Base-by-base conservation (phyloP, 352 stramenopile species). In the Phytophthora tentaculata region DNA sequence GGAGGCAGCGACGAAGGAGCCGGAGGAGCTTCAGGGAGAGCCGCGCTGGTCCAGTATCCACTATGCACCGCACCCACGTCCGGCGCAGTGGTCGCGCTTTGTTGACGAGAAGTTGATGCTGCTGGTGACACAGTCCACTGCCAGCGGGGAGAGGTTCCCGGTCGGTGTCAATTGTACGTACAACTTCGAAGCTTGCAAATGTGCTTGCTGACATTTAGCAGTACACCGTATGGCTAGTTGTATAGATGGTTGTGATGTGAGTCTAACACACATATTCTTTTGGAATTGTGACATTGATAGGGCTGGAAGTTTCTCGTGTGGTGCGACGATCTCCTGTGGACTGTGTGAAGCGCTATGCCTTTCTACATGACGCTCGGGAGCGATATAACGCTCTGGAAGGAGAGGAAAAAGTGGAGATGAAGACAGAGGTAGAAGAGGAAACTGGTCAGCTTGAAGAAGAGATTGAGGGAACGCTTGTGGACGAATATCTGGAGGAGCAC, bases 131-230 rank as follows among this genome's bases (percentile, higher is more conserved):
- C 76, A 83, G 58, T 88, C 82, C 13, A 95, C 83, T 4, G 81
- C 73, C 52, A 94, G 86, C 47, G 84, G 81, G 16, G 84, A 91
- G 67, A 80, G 88, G 22, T 95, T 95, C 68, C 88, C 88, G 0
- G 83, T 94, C 35, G 88, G 86, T 50, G 86, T 95, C 61, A 92
- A 94, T 64, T 95, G 88, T 92, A 64, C 72, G 86, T 77, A 22
- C 10, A 49, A 32, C 43, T 58, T 37, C 16, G 22, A 52, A 39
- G 49, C 26, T 45, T 20, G 53, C 32, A 8, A 17, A 24, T 20
- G 13, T 3, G 39, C 43, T 51, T 6, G 10, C 22, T 13, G 37
- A 47, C 13, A 10, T 20, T 2, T 17, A 20, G n/a, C 24, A 49
- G n/a, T 2, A n/a, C 37, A 22, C 10, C 39, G 14, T 58, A 32